Conservation (phyloP, 805 yeast genomes). For the Spathaspora arborariae region DNA sequence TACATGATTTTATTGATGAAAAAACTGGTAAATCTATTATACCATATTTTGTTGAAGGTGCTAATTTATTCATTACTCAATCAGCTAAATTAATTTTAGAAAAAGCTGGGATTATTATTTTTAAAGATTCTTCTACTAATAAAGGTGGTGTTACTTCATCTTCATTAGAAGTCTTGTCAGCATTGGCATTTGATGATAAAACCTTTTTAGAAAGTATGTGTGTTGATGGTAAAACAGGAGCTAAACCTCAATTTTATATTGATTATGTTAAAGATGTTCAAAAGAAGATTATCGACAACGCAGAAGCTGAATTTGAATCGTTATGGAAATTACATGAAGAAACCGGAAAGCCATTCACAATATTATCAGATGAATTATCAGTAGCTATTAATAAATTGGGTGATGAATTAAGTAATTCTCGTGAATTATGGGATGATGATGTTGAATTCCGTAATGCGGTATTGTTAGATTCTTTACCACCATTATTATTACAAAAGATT, state of each 20-base stretch:
- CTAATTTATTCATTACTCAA: constrained; percentile 92
- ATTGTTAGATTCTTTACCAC: constrained; percentile 74
- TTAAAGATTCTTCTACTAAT: constrained; percentile 95
- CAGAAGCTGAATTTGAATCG: constrained; percentile 78
- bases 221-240: constrained; percentile 48
- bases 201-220: constrained; percentile 81
- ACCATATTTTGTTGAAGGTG: constrained; percentile 95
- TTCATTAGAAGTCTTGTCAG: constrained; percentile 90
- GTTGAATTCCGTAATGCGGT: constrained; percentile 70
- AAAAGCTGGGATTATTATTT: constrained; percentile 78
- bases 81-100: constrained; percentile 86
- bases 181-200: constrained; percentile 83
- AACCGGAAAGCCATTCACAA: constrained; percentile 61
- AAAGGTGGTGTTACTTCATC: constrained; percentile 99
- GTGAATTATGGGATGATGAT: constrained; percentile 84
- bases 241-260: constrained; percentile 70
- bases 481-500: constrained; percentile 57
- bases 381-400: constrained; percentile 78
- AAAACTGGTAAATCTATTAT: constrained; percentile 73
- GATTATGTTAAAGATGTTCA: constrained; percentile 86
- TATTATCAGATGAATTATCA: constrained; percentile 79
- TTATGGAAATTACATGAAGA: constrained; percentile 72
- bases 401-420: constrained; percentile 78
- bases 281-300: constrained; percentile 68
- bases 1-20: constrained; percentile 62